These are phyloP conservation scores for Aspergillus olivimuriae DNA, from an alignment of 495 filamentous ascomycete genomes.

Conservation along the genomic window DNA sequence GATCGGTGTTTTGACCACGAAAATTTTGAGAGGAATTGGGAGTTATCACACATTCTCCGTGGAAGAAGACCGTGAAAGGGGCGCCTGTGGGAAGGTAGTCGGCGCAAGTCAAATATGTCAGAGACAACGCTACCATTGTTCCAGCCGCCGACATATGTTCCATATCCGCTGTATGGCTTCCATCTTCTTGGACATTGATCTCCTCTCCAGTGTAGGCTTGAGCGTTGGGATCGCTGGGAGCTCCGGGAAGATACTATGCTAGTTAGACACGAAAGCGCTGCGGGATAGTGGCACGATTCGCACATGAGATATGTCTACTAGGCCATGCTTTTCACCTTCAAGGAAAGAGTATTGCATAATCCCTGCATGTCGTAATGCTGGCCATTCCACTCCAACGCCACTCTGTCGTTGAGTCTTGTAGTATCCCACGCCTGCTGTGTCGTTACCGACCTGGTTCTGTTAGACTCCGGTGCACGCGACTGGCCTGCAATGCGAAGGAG, in stretches of 20 bases:
- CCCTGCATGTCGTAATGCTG: constrained; percentile 54
- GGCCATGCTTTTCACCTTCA: constrained; percentile 37
- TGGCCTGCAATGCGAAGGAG: background rate
- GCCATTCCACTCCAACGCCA: constrained; percentile 51
- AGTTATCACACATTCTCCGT: constrained; percentile 49
- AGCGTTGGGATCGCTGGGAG: constrained; percentile 45
- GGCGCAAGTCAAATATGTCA: no score
- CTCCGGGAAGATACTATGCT: constrained; percentile 47
- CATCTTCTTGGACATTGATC: constrained; percentile 43
- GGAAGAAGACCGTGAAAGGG: constrained; percentile 60
- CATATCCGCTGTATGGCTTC: constrained; percentile 51
- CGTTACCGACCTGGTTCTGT: constrained; percentile 32
- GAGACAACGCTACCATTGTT: constrained; percentile 41
- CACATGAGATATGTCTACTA: constrained; percentile 63
- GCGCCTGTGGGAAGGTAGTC: constrained; percentile 31
- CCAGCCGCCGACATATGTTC: constrained; percentile 54
- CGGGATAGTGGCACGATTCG: background rate
- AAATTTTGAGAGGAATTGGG: constrained; percentile 43
- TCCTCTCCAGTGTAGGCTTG: constrained; percentile 57
- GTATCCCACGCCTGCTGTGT: constrained; percentile 51
- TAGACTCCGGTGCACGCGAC: background rate
- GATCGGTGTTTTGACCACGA: constrained; percentile 39
- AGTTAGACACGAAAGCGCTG: background rate
- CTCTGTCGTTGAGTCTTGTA: constrained; percentile 51
- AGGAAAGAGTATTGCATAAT: constrained; percentile 57